Percentiles rank a stretch among this genome's conserved stretches.
Evolutionary conservation across 1,284 basidiomycete genomes (phyloP).

Genomic region (Spongispora temasekensis): DNA sequence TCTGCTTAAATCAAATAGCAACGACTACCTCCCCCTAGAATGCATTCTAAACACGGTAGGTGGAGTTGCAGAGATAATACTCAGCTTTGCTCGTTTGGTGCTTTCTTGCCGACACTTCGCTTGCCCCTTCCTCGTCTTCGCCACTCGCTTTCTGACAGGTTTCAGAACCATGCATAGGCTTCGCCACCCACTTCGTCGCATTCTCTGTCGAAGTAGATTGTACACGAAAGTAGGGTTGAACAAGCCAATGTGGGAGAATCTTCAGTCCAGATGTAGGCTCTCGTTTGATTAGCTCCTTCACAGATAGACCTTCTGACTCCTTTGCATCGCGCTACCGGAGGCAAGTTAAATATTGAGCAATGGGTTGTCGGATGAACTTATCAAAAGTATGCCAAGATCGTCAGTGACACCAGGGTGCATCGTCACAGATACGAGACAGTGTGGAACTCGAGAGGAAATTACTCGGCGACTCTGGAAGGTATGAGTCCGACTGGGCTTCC

Average conservation of each 20-base stretch:
- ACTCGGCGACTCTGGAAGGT: too few relatives aligned
- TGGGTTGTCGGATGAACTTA: too few relatives aligned
- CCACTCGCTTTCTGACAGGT: background rate
- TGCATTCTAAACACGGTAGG: too few relatives aligned
- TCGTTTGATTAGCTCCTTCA: slow-evolving; percentile 48
- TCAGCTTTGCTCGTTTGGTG: slow-evolving; percentile 17
- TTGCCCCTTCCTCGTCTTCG: background rate
- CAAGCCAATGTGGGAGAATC: slow-evolving; percentile 79
- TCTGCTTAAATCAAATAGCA: too few relatives aligned
- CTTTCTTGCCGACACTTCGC: slow-evolving; percentile 4
- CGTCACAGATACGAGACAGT: too few relatives aligned
- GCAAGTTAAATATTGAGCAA: too few relatives aligned
- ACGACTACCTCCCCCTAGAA: too few relatives aligned
- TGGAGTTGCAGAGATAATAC: background rate
- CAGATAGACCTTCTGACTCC: slow-evolving; percentile 36
- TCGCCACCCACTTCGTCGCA: slow-evolving; percentile 3
- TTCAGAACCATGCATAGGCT: slow-evolving; percentile 8
- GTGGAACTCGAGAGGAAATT: too few relatives aligned
- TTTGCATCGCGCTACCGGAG: slow-evolving; percentile 52
- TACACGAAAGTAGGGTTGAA: slow-evolving; percentile 59
- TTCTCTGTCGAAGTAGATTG: background rate
- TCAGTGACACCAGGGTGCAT: too few relatives aligned
- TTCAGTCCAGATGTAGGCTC: slow-evolving; percentile 57
- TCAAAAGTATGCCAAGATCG: too few relatives aligned
- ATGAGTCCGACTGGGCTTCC: too few relatives aligned